Percentiles rank a stretch among this genome's conserved stretches.
Evolutionary conservation across 495 filamentous ascomycete species (phyloP).

Genomic region (Clohesyomyces aquaticus): DNA sequence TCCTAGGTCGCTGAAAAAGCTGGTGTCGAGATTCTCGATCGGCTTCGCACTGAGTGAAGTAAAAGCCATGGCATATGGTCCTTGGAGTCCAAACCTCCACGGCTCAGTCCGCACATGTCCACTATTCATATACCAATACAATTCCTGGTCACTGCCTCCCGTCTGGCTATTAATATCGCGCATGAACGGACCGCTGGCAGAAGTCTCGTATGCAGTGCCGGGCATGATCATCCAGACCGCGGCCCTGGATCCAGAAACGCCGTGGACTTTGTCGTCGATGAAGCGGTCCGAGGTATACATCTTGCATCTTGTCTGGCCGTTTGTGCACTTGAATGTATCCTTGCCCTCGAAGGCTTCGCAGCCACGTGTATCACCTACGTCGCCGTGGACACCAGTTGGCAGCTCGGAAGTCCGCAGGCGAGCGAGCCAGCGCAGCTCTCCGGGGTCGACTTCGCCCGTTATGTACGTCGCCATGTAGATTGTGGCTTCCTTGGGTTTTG

Average conservation of each 20-base stretch:
- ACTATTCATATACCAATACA: constrained; percentile 37
- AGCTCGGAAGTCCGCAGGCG: constrained; percentile 23
- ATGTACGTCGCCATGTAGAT: constrained; percentile 37
- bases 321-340: constrained; percentile 35
- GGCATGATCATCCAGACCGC: constrained; percentile 34
- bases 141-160: constrained; percentile 19
- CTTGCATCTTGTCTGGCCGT: constrained; percentile 32
- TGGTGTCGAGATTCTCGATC: constrained; percentile 26
- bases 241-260: constrained; percentile 28
- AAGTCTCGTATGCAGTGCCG: constrained; percentile 32
- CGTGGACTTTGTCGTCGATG: constrained; percentile 31
- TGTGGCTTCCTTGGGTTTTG: constrained; percentile 24
- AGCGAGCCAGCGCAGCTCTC: constrained; percentile 30
- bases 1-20: constrained; percentile 24
- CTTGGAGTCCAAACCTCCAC: constrained; percentile 28
- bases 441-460: constrained; percentile 32
- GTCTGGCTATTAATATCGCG: constrained; percentile 35
- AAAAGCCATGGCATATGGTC: constrained; percentile 35
- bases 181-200: constrained; percentile 32
- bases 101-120: constrained; percentile 33
- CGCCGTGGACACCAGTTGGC: constrained; percentile 26
- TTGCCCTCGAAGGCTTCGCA: constrained; percentile 33
- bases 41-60: constrained; percentile 17
- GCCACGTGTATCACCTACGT: constrained; percentile 19
- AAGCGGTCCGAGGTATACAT: constrained; percentile 34